These are phyloP conservation scores for Colletotrichum tamarilloi DNA, from an alignment of 2,329 filamentous ascomycete genomes.

Conservation along the genomic window DNA sequence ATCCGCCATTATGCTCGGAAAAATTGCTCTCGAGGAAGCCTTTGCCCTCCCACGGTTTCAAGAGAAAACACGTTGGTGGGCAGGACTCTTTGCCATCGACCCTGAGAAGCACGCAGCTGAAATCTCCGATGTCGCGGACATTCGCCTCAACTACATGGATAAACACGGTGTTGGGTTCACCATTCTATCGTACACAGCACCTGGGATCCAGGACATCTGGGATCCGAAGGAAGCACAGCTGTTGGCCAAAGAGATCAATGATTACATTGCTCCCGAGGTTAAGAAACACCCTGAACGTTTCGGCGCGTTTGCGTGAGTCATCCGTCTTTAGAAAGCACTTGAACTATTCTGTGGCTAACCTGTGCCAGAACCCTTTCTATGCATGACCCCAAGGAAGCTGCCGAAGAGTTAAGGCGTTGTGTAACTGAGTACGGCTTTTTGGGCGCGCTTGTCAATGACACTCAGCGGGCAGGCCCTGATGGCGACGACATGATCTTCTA, in stretches of 20 bases:
- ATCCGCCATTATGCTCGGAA: conserved; percentile 62
- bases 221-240: conserved; percentile 53
- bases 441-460: conserved; percentile 71
- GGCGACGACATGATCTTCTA: conserved; percentile 74
- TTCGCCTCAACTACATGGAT: conserved; percentile 45
- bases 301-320: conserved; percentile 56
- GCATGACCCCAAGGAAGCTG: neutral
- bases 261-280: conserved; percentile 1
- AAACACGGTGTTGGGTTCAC: conserved; percentile 59
- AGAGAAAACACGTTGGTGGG: conserved; percentile 43
- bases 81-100: neutral
- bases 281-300: conserved; percentile 50
- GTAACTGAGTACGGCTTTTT: conserved; percentile 70
- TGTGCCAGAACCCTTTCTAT: neutral
- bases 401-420: conserved; percentile 60
- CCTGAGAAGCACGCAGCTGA: conserved; percentile 42
- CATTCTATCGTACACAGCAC: conserved; percentile 59
- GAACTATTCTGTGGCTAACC: neutral
- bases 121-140: conserved; percentile 55
- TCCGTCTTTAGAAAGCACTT: too few species aligned
- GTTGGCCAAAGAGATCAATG: conserved; percentile 51
- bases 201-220: conserved; percentile 58
- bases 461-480: conserved; percentile 63
- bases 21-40: conserved; percentile 71
- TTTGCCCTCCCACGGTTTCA: conserved; percentile 59